phyloP scores from a whole-genome alignment of 2,329 filamentous ascomycete species.

The Fusarium guadeloupense region DNA sequence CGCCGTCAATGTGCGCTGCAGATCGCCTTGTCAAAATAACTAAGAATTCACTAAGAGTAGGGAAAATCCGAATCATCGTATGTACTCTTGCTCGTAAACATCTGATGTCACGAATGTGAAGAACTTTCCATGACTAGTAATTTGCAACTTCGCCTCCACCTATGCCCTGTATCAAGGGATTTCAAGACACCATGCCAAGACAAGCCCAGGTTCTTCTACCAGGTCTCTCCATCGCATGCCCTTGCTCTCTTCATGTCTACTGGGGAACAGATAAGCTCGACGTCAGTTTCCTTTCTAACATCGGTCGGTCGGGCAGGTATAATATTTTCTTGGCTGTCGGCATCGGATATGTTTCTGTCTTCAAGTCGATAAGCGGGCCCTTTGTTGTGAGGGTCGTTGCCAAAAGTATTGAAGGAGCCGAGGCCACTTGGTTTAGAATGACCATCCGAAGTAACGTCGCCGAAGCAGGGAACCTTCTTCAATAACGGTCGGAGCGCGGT shows the following conservation, averaged over 20 bases:
- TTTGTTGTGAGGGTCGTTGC: neutral
- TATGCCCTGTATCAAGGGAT: too few relatives aligned
- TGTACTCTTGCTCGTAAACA: neutral
- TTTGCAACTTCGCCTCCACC: neutral
- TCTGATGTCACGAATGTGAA: neutral
- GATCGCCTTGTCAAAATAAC: neutral
- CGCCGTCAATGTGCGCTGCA: neutral
- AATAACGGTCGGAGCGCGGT: constrained; percentile 13
- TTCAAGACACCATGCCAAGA: neutral
- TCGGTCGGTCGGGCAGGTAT: neutral
- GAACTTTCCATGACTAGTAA: neutral
- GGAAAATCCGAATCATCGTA: neutral
- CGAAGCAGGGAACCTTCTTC: constrained; percentile 6
- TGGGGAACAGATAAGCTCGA: neutral
- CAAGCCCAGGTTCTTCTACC: neutral
- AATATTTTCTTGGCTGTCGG: constrained; percentile 11
- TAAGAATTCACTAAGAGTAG: neutral
- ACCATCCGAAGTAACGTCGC: neutral
- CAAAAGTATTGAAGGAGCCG: neutral
- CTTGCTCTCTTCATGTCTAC: neutral
- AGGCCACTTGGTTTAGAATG: neutral
- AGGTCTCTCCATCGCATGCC: neutral
- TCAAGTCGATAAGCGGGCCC: constrained; percentile 1
- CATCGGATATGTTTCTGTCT: constrained; percentile 1
- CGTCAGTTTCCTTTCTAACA: neutral